phyloP scores from a whole-genome alignment of 108 stramenopile genomes.

The Pseudonitzschia pungens region DNA sequence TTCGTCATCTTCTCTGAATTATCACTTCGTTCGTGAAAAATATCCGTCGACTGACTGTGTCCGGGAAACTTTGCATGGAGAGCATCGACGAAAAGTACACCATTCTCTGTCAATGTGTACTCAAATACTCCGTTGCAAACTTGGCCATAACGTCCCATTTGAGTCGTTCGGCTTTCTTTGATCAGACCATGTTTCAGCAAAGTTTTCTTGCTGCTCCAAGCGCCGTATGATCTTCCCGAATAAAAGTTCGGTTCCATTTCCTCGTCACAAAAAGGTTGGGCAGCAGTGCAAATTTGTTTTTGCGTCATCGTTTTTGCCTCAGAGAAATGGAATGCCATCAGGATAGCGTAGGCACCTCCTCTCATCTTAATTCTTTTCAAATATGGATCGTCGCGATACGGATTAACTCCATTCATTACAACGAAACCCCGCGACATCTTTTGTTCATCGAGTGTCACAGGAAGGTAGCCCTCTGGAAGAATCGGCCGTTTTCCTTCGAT shows the following conservation, averaged over 20 bases:
- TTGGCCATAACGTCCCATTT: slow-evolving; percentile 18
- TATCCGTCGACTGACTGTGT: neutral
- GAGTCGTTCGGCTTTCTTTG: slow-evolving; percentile 12
- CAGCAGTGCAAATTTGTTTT: slow-evolving; percentile 21
- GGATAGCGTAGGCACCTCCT: slow-evolving; percentile 35
- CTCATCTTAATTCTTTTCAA: slow-evolving; percentile 30
- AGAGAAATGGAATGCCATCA: slow-evolving; percentile 37
- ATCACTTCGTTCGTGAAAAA: neutral
- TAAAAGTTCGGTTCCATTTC: slow-evolving; percentile 37
- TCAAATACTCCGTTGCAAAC: slow-evolving; percentile 13
- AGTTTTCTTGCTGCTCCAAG: slow-evolving; percentile 37
- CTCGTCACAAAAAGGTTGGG: slow-evolving; percentile 34
- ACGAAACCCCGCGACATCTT: slow-evolving; percentile 8
- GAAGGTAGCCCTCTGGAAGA: slow-evolving; percentile 22
- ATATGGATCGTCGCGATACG: slow-evolving; percentile 28
- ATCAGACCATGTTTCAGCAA: slow-evolving; percentile 28
- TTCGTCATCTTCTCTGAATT: neutral
- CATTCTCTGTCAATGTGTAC: slow-evolving; percentile 32
- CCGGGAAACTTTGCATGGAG: slow-evolving; percentile 19
- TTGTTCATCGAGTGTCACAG: slow-evolving; percentile 12
- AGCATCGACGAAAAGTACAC: slow-evolving; percentile 25
- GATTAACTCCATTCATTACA: neutral
- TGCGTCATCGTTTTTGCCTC: slow-evolving; percentile 21
- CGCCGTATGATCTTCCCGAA: slow-evolving; percentile 36
- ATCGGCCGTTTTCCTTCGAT: slow-evolving; percentile 19